A percentile compares a stretch with the other conserved stretches of the same genome.
phyloP scores from a whole-genome alignment of 306 rosid species.

The Rosa lucieae region DNA sequence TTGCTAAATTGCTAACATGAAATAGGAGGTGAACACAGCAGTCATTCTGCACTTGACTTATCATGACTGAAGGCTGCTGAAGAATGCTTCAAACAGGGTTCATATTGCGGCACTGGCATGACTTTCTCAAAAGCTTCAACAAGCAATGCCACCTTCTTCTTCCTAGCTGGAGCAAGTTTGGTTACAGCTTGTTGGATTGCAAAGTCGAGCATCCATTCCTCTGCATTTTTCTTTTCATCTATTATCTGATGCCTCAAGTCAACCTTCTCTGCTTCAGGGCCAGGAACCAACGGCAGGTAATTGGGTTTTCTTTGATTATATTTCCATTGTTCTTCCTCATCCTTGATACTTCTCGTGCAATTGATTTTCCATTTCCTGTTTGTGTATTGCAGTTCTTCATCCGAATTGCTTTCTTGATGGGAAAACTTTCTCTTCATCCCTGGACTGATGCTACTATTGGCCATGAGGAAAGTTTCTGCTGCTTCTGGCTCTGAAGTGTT shows the following conservation, averaged over 20 bases:
- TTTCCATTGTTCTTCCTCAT: slow-evolving; percentile 52
- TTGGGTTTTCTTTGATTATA: slow-evolving; percentile 81
- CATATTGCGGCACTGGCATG: slow-evolving; percentile 58
- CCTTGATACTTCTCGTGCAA: slow-evolving; percentile 35
- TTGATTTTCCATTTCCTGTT: slow-evolving; percentile 34
- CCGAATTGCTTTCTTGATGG: background rate
- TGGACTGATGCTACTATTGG: background rate
- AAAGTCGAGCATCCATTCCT: slow-evolving; percentile 92
- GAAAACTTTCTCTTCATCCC: slow-evolving; percentile 24
- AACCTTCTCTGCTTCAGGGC: slow-evolving; percentile 66
- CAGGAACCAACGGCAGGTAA: slow-evolving; percentile 63
- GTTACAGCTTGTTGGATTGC: slow-evolving; percentile 70
- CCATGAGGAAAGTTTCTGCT: background rate
- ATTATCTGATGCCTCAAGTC: slow-evolving; percentile 78
- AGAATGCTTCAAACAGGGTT: slow-evolving; percentile 33
- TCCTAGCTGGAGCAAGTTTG: slow-evolving; percentile 88
- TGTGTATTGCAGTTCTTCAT: slow-evolving; percentile 30
- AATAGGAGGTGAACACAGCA: background rate
- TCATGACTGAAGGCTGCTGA: slow-evolving; percentile 39
- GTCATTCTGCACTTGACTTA: background rate
- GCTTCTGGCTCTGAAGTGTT: background rate
- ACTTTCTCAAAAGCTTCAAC: slow-evolving; percentile 93
- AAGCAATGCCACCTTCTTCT: slow-evolving; percentile 89
- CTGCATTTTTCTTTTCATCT: slow-evolving; percentile 78
- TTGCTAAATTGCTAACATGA: slow-evolving; percentile 6